A percentile compares a stretch with the other conserved stretches of the same genome.
Evolutionary conservation across 169 alveolate species (phyloP).

Genomic region (Plasmodium inui): DNA sequence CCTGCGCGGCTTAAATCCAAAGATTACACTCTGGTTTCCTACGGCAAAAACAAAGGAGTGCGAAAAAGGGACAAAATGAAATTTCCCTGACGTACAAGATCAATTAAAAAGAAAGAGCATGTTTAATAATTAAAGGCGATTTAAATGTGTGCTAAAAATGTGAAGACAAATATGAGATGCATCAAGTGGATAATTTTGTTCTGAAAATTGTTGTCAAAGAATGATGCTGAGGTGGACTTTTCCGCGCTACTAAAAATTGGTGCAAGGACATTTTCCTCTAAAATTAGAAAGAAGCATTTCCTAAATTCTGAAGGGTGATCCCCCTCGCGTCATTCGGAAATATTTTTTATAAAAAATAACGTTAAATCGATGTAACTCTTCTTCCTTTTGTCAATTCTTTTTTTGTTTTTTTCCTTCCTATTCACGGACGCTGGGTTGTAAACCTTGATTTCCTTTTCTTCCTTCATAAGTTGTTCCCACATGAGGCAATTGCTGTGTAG

Average conservation of each 20-base stretch:
- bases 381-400: slow-evolving; percentile 41
- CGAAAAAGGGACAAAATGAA: background rate
- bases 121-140: background rate
- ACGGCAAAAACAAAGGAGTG: background rate
- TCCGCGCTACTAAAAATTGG: background rate
- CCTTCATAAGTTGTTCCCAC: slow-evolving; percentile 70
- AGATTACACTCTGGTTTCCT: background rate
- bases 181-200: background rate
- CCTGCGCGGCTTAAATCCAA: background rate
- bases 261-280: background rate
- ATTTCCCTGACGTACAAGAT: background rate
- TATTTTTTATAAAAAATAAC: slow-evolving; percentile 59
- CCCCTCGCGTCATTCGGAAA: slow-evolving; percentile 34
- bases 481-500: slow-evolving; percentile 37
- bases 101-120: background rate
- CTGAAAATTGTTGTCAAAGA: background rate
- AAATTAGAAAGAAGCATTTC: background rate
- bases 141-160: background rate
- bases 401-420: slow-evolving; percentile 19
- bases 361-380: slow-evolving; percentile 74
- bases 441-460: slow-evolving; percentile 56
- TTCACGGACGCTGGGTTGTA: slow-evolving; percentile 11
- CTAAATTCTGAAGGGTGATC: background rate
- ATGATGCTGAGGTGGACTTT: background rate
- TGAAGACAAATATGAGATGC: background rate